Conservation (phyloP, 1,139 yeast species). For the Candida gigantensis region DNA sequence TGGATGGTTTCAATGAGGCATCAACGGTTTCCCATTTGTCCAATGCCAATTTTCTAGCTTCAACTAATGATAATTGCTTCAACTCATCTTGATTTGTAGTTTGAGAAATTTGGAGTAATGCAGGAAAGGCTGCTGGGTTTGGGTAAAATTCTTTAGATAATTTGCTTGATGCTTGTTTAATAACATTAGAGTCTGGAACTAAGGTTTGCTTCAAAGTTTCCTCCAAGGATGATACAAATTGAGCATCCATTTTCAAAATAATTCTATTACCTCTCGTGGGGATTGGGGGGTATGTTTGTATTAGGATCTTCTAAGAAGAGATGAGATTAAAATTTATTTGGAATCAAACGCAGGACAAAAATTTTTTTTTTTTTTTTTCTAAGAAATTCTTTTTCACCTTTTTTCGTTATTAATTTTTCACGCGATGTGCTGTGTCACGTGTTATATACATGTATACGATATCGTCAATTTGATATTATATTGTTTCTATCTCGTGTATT, state of each 20-base stretch:
- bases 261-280: too few species aligned
- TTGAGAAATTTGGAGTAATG: slow-evolving; percentile 80
- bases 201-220: slow-evolving; percentile 75
- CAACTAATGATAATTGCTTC: slow-evolving; percentile 91
- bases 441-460: too few species aligned
- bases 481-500: too few species aligned
- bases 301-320: not conserved
- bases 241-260: slow-evolving; percentile 62
- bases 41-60: slow-evolving; percentile 80
- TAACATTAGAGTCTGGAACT: slow-evolving; percentile 73
- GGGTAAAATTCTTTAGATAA: slow-evolving; percentile 76
- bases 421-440: too few species aligned
- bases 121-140: slow-evolving; percentile 72
- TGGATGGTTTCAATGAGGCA: slow-evolving; percentile 52
- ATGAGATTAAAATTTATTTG: slow-evolving; percentile 1
- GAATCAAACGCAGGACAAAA: not conserved
- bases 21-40: slow-evolving; percentile 70
- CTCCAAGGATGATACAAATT: slow-evolving; percentile 69
- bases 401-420: not conserved
- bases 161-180: slow-evolving; percentile 79
- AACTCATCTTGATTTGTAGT: slow-evolving; percentile 60
- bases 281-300: not conserved
- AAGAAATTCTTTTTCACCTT: slow-evolving; percentile 7
- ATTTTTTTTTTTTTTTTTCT: not conserved
- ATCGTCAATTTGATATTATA: too few species aligned